Conservation (phyloP, 495 filamentous ascomycete genomes). For the Staphylotrichum longicolle region DNA sequence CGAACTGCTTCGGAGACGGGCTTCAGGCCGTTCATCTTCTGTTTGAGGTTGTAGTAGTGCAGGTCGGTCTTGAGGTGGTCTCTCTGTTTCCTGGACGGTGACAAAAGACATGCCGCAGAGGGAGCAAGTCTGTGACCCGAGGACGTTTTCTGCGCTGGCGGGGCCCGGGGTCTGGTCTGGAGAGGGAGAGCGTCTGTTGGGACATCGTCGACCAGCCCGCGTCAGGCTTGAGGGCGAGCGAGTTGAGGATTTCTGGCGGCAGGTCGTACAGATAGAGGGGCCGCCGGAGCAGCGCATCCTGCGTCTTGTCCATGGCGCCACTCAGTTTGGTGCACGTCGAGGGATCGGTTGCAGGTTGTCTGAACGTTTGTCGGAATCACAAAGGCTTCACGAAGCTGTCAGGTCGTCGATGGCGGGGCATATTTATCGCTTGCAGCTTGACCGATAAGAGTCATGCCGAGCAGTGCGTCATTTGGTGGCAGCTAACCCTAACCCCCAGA, state of each 20-base stretch:
- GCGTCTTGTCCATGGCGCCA: conserved; percentile 32
- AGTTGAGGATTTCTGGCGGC: conserved; percentile 70
- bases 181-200: conserved; percentile 11
- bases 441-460: conserved; percentile 32
- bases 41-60: conserved; percentile 92
- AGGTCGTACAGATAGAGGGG: conserved; percentile 75
- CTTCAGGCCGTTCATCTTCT: conserved; percentile 67
- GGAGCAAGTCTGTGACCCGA: conserved; percentile 72
- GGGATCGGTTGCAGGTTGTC: not conserved
- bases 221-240: conserved; percentile 59
- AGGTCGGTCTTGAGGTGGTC: conserved; percentile 87
- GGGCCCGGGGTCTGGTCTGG: conserved; percentile 40
- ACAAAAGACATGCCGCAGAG: conserved; percentile 71
- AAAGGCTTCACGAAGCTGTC: too few species aligned
- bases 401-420: conserved; percentile 21
- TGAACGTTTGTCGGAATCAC: not conserved
- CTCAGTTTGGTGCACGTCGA: not conserved
- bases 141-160: conserved; percentile 36
- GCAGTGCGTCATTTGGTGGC: not conserved
- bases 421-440: conserved; percentile 16
- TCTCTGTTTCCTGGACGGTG: conserved; percentile 74
- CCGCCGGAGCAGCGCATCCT: conserved; percentile 41
- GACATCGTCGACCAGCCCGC: conserved; percentile 29
- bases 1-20: conserved; percentile 77
- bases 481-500: conserved; percentile 23